Conservation (phyloP, 2,329 filamentous ascomycete species). For the Kalmusia sp. region DNA sequence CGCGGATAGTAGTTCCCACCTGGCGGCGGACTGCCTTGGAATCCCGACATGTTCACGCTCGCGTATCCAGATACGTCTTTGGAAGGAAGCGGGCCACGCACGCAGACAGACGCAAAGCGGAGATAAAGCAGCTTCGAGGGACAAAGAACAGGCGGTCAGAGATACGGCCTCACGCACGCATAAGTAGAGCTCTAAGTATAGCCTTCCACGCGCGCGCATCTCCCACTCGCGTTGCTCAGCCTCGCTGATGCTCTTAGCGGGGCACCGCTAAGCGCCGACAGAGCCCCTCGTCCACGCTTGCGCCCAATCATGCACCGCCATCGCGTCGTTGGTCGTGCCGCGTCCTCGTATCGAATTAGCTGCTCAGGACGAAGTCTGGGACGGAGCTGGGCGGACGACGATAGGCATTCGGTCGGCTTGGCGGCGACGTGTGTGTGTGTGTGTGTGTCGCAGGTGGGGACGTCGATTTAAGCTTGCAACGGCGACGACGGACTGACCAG, state of each 20-base stretch:
- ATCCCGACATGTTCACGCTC: conserved; percentile 35
- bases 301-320: neutral
- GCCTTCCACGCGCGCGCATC: conserved; percentile 4
- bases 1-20: conserved; percentile 47
- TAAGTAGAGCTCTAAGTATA: neutral
- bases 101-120: too few species aligned
- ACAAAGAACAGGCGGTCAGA: neutral
- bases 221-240: conserved; percentile 2
- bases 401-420: neutral
- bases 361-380: neutral
- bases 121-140: too few species aligned
- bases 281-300: neutral
- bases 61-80: neutral
- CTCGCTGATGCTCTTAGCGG: conserved; percentile 4
- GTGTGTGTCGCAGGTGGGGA: neutral
- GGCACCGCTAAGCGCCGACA: conserved; percentile 2
- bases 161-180: neutral
- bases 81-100: too few species aligned
- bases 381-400: neutral
- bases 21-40: conserved; percentile 39
- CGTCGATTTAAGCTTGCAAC: neutral
- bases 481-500: neutral
- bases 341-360: conserved; percentile 1
- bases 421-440: too few species aligned
- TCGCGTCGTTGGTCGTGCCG: too few species aligned